phyloP scores from a whole-genome alignment of 2,329 filamentous ascomycete species.

The Aphanoascus verrucosus region DNA sequence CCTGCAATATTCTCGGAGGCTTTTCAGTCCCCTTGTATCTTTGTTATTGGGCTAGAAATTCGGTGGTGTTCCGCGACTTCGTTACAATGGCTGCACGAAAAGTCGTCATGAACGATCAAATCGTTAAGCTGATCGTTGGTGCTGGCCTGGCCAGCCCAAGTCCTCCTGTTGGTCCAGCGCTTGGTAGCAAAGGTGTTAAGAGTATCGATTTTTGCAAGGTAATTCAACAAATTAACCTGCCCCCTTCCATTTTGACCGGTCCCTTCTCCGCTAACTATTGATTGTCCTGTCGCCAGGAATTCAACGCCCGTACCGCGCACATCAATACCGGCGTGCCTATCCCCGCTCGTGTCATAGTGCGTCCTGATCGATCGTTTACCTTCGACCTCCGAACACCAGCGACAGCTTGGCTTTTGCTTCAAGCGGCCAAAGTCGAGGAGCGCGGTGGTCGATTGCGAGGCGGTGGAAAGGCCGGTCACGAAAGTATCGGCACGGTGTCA shows the following conservation, averaged over 20 bases:
- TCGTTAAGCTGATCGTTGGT: slow-evolving; percentile 96
- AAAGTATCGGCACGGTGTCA: slow-evolving; percentile 72
- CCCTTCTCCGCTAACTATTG: slow-evolving; percentile 8
- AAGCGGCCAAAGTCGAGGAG: slow-evolving; percentile 63
- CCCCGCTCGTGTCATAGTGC: slow-evolving; percentile 81
- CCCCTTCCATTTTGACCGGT: background rate
- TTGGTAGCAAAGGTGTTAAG: slow-evolving; percentile 96
- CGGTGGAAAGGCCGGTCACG: slow-evolving; percentile 61
- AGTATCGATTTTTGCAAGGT: slow-evolving; percentile 99
- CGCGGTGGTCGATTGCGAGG: slow-evolving; percentile 66
- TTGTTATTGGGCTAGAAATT: too few relatives aligned
- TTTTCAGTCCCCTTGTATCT: too few relatives aligned
- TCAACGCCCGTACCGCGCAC: slow-evolving; percentile 87
- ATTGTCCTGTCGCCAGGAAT: slow-evolving; percentile 54
- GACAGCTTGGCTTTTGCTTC: slow-evolving; percentile 81
- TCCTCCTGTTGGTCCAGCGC: slow-evolving; percentile 87
- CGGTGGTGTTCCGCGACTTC: background rate
- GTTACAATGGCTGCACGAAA: slow-evolving; percentile 30
- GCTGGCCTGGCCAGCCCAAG: slow-evolving; percentile 90
- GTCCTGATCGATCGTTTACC: slow-evolving; percentile 81
- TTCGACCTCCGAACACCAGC: slow-evolving; percentile 91
- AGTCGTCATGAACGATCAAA: slow-evolving; percentile 50
- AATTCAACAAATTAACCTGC: slow-evolving; percentile 15
- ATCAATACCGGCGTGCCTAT: slow-evolving; percentile 74
- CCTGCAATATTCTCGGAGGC: too few relatives aligned